A percentile compares a stretch with the other conserved stretches of the same genome.
These are phyloP conservation scores for Decorospora gaudefroyi DNA, from an alignment of 2,329 filamentous ascomycete genomes.

Conservation along the genomic window DNA sequence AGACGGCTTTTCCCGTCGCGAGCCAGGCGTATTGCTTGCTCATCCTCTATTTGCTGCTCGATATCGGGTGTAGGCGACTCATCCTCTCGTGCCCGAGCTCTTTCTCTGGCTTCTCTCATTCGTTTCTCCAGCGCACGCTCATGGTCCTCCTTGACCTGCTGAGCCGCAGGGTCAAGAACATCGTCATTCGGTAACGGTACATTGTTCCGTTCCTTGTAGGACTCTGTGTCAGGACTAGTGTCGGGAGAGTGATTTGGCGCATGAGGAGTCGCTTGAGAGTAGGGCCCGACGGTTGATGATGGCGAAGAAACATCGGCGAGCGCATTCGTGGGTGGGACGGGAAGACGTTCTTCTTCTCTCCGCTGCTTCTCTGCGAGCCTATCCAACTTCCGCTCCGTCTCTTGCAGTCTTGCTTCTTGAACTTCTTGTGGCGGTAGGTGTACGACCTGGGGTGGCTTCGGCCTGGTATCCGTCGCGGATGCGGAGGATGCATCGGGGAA, in stretches of 20 bases:
- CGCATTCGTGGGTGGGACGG: constrained; percentile 30
- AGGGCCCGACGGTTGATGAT: constrained; percentile 68
- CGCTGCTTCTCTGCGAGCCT: constrained; percentile 44
- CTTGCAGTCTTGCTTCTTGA: constrained; percentile 54
- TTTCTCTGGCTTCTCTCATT: constrained; percentile 52
- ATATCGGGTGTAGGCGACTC: constrained; percentile 61
- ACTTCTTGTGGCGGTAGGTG: constrained; percentile 57
- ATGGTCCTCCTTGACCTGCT: constrained; percentile 58
- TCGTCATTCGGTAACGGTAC: constrained; percentile 37
- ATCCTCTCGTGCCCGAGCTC: constrained; percentile 47
- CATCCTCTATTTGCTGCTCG: constrained; percentile 61
- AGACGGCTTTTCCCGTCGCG: constrained; percentile 41
- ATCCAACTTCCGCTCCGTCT: constrained; percentile 49
- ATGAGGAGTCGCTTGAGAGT: constrained; percentile 73
- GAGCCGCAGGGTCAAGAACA: constrained; percentile 44
- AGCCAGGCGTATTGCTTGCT: constrained; percentile 52
- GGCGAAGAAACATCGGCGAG: constrained; percentile 54
- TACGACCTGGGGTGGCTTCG: constrained; percentile 44
- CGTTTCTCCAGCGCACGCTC: constrained; percentile 58
- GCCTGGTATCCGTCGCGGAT: constrained; percentile 13
- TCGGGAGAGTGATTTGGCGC: constrained; percentile 70
- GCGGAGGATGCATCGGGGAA: constrained; percentile 5
- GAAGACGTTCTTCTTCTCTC: constrained; percentile 47
- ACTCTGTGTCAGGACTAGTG: constrained; percentile 71
- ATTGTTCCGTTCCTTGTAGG: constrained; percentile 47